Percentiles rank a stretch among this genome's conserved stretches.
phyloP scores from a whole-genome alignment of 1,284 basidiomycete genomes.

The Papiliotrema laurentii region DNA sequence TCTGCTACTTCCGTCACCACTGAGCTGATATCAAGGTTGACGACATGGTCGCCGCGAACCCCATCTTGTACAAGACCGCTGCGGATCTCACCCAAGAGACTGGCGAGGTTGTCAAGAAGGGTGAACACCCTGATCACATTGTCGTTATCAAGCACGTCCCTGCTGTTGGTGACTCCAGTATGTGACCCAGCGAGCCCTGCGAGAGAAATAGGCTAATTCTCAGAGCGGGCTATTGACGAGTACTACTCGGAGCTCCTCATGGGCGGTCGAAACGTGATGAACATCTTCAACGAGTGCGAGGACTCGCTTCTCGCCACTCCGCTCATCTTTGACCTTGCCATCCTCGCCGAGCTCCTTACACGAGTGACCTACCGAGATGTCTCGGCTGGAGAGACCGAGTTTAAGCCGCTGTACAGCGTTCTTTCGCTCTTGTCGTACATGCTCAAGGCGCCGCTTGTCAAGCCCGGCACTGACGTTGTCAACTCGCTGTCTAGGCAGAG shows the following conservation, averaged over 20 bases:
- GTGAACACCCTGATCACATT: conserved; percentile 86
- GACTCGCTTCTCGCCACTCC: conserved; percentile 95
- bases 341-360: conserved; percentile 91
- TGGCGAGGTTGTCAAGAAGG: conserved; percentile 56
- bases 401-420: conserved; percentile 77
- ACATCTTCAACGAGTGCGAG: conserved; percentile 97
- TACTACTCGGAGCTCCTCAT: conserved; percentile 83
- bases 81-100: conserved; percentile 49
- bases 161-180: conserved; percentile 86
- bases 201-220: neutral
- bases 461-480: conserved; percentile 89
- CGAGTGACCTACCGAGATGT: conserved; percentile 78
- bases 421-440: conserved; percentile 88
- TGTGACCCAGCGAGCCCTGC: too few relatives aligned
- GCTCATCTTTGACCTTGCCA: conserved; percentile 87
- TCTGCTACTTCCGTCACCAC: neutral
- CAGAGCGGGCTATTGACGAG: conserved; percentile 85
- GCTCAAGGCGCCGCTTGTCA: conserved; percentile 97
- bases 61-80: conserved; percentile 72
- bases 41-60: conserved; percentile 92
- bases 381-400: conserved; percentile 54
- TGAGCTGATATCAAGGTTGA: conserved; percentile 55
- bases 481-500: conserved; percentile 94
- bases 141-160: conserved; percentile 84
- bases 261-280: conserved; percentile 53